Conservation (phyloP, 352 stramenopile genomes). For the Pythium guiyangense region DNA sequence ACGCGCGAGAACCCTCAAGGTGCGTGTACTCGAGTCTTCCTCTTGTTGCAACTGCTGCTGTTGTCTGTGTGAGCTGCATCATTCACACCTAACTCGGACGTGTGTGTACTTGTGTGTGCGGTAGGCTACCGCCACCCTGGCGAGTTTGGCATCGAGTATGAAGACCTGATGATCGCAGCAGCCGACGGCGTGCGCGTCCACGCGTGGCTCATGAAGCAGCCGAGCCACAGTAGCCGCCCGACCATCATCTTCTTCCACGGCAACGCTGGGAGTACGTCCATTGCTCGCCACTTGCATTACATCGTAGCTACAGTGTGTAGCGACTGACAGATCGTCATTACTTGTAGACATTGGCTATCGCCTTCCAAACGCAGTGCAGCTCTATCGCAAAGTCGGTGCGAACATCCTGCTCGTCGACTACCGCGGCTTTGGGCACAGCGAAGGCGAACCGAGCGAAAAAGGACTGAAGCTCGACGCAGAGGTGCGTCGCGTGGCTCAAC, state of each 20-base stretch:
- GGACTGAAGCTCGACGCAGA: conserved; percentile 92
- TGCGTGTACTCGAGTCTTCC: conserved; percentile 11
- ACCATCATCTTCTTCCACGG: conserved; percentile 96
- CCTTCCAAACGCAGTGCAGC: conserved; percentile 90
- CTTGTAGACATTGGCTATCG: conserved; percentile 94
- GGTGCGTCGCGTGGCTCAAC: conserved; percentile 20
- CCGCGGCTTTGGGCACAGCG: conserved; percentile 90
- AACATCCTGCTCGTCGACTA: conserved; percentile 95
- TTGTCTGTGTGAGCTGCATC: neutral
- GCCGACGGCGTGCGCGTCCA: conserved; percentile 87
- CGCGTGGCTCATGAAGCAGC: conserved; percentile 91
- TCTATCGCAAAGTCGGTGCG: conserved; percentile 82
- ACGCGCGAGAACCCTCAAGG: conserved; percentile 77
- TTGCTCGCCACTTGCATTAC: neutral
- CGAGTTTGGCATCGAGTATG: conserved; percentile 87
- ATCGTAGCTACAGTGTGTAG: neutral
- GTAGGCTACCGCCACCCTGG: conserved; percentile 83
- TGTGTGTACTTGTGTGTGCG: neutral
- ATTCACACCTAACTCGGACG: neutral
- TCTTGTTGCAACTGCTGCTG: neutral
- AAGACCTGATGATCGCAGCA: conserved; percentile 85
- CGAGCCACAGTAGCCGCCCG: conserved; percentile 35
- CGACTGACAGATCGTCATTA: conserved; percentile 1
- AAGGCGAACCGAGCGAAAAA: conserved; percentile 80
- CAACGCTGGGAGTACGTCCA: conserved; percentile 88